Evolutionary conservation across 2,329 filamentous ascomycete species (phyloP).

Genomic region (Colletotrichum nymphaeae): DNA sequence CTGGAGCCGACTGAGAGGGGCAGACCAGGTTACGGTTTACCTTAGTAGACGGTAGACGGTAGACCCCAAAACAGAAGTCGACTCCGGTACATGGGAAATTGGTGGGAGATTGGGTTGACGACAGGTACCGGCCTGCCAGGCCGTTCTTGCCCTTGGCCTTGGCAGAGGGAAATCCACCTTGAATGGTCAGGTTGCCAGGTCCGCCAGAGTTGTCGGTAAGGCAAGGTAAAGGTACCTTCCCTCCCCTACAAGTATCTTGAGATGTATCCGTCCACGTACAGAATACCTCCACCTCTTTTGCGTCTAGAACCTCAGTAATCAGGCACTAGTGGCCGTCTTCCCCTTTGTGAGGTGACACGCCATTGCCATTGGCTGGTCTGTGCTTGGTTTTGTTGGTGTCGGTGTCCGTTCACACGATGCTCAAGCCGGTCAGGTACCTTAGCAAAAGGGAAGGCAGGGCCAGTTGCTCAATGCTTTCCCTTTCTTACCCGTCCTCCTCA

Average conservation of each 20-base stretch:
- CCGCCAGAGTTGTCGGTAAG: slow-evolving; percentile 17
- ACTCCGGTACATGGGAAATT: slow-evolving; percentile 38
- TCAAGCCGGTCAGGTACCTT: slow-evolving; percentile 4
- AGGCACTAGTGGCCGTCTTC: slow-evolving; percentile 12
- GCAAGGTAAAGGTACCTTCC: slow-evolving; percentile 2
- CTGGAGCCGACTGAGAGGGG: slow-evolving; percentile 4
- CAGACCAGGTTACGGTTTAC: background rate
- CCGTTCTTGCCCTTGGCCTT: slow-evolving; percentile 15
- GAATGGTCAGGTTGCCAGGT: slow-evolving; percentile 5
- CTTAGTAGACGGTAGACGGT: slow-evolving; percentile 1
- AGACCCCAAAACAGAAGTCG: slow-evolving; percentile 32
- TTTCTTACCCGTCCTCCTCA: background rate
- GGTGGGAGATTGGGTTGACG: slow-evolving; percentile 35
- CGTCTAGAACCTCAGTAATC: background rate
- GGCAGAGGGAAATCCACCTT: slow-evolving; percentile 15
- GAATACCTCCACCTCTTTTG: background rate
- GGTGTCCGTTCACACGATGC: background rate
- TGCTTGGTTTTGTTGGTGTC: slow-evolving; percentile 9
- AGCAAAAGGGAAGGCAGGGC: slow-evolving; percentile 3
- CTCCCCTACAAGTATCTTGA: background rate
- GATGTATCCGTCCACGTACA: no score
- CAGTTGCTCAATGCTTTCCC: background rate
- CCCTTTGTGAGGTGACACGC: slow-evolving; percentile 20
- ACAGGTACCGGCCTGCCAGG: slow-evolving; percentile 30
- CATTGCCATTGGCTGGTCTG: slow-evolving; percentile 24